Evolutionary conservation across 1,284 basidiomycete species (phyloP).

Genomic region (Cryptococcus sp.): DNA sequence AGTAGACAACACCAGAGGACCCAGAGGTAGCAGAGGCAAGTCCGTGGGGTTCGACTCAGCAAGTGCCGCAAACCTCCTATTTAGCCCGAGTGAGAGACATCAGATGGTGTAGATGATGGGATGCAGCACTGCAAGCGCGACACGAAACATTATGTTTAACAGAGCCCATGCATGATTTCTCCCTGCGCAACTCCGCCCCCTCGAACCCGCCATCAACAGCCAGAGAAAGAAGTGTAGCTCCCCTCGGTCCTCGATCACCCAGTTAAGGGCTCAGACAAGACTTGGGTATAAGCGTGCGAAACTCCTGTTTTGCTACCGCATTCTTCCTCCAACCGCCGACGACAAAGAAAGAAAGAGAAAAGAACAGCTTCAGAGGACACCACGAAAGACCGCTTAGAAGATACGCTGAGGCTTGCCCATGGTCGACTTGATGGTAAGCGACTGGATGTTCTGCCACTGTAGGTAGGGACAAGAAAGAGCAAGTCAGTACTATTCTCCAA

Average conservation of each 20-base stretch:
- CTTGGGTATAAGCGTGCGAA: slow-evolving; percentile 54
- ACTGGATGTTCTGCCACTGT: slow-evolving; percentile 99
- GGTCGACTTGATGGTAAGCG: slow-evolving; percentile 96
- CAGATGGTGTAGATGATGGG: too few relatives aligned
- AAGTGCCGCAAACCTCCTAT: too few relatives aligned
- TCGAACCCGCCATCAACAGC: neutral
- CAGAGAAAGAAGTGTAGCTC: slow-evolving; percentile 33
- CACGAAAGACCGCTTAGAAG: slow-evolving; percentile 59
- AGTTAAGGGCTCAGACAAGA: slow-evolving; percentile 46
- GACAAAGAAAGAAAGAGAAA: slow-evolving; percentile 3
- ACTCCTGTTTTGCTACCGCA: slow-evolving; percentile 42
- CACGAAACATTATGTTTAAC: too few relatives aligned
- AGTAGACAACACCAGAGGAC: too few relatives aligned
- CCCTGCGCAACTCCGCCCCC: neutral
- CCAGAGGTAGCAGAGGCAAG: too few relatives aligned
- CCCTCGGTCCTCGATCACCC: slow-evolving; percentile 49
- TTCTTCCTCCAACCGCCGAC: neutral
- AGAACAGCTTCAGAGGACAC: slow-evolving; percentile 1
- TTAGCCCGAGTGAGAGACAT: too few relatives aligned
- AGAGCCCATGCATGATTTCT: too few relatives aligned
- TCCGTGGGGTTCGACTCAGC: too few relatives aligned
- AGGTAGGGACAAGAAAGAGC: neutral
- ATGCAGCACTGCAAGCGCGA: too few relatives aligned
- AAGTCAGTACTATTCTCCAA: slow-evolving; percentile 13
- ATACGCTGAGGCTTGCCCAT: slow-evolving; percentile 98